phyloP scores from a whole-genome alignment of 2,329 filamentous ascomycete genomes.

The Alternaria arborescens region DNA sequence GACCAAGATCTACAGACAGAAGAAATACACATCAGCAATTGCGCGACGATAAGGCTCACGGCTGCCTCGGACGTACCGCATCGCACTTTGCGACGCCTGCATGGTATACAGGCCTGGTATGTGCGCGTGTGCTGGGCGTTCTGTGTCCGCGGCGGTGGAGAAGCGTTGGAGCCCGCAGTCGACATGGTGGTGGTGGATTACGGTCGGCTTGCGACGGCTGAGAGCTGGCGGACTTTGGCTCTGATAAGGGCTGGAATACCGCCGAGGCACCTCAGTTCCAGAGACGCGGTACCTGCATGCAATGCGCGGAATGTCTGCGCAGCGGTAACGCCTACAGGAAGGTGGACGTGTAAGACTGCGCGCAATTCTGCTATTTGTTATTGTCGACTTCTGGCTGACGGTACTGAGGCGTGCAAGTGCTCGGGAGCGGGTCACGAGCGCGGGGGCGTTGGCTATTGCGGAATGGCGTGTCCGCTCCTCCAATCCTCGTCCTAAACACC shows the following conservation, averaged over 20 bases:
- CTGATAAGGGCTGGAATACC: slow-evolving; percentile 10
- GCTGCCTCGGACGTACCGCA: slow-evolving; percentile 55
- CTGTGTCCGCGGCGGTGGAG: slow-evolving; percentile 29
- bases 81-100: slow-evolving; percentile 65
- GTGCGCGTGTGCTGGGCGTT: slow-evolving; percentile 47
- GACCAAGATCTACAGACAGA: slow-evolving; percentile 39
- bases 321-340: slow-evolving; percentile 24
- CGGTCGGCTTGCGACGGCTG: slow-evolving; percentile 29
- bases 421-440: slow-evolving; percentile 18
- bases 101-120: slow-evolving; percentile 61
- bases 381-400: slow-evolving; percentile 1
- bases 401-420: neutral
- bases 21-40: slow-evolving; percentile 44
- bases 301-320: slow-evolving; percentile 9
- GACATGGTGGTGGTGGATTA: slow-evolving; percentile 27
- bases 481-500: slow-evolving; percentile 6
- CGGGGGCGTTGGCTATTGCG: slow-evolving; percentile 10
- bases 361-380: slow-evolving; percentile 10
- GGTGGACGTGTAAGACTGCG: slow-evolving; percentile 15
- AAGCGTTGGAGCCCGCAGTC: slow-evolving; percentile 33
- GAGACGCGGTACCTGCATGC: slow-evolving; percentile 23
- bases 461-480: slow-evolving; percentile 5
- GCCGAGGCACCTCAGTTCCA: slow-evolving; percentile 9
- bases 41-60: slow-evolving; percentile 9
- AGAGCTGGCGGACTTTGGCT: slow-evolving; percentile 17